Evolutionary conservation across 495 filamentous ascomycete genomes (phyloP).

Genomic region (Trichoderma orchidacearum): DNA sequence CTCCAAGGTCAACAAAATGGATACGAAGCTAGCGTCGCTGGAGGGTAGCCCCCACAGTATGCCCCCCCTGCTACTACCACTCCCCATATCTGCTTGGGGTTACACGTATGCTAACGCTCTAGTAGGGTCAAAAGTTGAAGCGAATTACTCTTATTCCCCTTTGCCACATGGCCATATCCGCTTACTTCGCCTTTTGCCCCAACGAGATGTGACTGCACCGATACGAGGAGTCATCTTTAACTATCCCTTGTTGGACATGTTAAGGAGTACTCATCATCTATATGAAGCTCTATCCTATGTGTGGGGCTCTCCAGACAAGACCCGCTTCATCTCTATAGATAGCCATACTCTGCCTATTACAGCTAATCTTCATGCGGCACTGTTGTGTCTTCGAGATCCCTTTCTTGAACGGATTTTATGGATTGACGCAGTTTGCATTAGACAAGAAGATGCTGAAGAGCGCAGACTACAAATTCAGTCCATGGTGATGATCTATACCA

Average conservation of each 20-base stretch:
- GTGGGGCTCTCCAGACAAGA: conserved; percentile 7
- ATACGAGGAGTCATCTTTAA: neutral
- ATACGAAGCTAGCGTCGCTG: no score
- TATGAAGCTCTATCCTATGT: conserved; percentile 8
- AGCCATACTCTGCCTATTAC: conserved; percentile 5
- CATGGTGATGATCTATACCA: conserved; percentile 20
- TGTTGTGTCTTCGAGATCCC: conserved; percentile 8
- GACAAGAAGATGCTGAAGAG: conserved; percentile 11
- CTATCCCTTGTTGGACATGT: neutral
- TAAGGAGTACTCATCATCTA: neutral
- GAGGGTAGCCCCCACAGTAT: no score
- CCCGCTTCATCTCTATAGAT: conserved; percentile 7
- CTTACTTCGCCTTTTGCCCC: neutral
- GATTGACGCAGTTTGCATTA: conserved; percentile 19
- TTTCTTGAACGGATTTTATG: conserved; percentile 9
- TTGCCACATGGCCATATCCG: neutral
- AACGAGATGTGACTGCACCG: neutral
- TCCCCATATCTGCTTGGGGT: no score
- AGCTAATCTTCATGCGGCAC: conserved; percentile 9
- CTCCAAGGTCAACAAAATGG: no score
- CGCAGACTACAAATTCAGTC: conserved; percentile 9
- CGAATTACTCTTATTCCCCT: neutral
- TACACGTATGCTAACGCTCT: no score
- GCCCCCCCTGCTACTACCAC: no score
- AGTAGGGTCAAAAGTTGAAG: no score